Base-by-base conservation (phyloP, 2,329 filamentous ascomycete species). In the Apiospora rasikravindrae region DNA sequence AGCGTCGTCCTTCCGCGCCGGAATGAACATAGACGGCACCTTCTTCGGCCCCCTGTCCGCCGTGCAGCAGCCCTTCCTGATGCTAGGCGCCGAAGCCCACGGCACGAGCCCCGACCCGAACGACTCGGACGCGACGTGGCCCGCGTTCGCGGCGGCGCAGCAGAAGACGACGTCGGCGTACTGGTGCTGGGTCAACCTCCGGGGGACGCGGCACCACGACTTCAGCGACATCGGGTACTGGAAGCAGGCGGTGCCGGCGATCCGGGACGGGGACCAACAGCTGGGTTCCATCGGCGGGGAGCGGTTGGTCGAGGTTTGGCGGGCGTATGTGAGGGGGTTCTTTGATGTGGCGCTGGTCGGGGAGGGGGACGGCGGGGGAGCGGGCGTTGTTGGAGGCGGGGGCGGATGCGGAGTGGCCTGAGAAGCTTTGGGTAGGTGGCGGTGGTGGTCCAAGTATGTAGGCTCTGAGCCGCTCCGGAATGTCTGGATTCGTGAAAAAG, bases 191-290 rank as follows among this genome's bases (percentile, higher is more conserved):
- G 24, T 78, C 5, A 70, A 71, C 37, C 49, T 78, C 5, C 75
- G 73, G 13, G 77, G 74, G 1, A 71, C 75, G n/a, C 69, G 66
- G 33, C 76, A 79, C 33, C 70, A 53, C 5, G 76, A 78, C 47
- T 78, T 78, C 69, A 76, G 73, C 68, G 77, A 78, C 51, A 66
- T 73, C 22, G 73, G 75, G 1, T 77, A 77, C 53, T 79, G 75
- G 76, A 77, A 75, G 61, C 29, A 51, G 33, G 29, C 37, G 29
- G 64, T 69, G 42, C 42, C 61, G 2, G 44, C 3, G 1, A 4
- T 53, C 22, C n/a, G 1, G 4, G 51, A 44, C 2, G 2, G 5
- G 10, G 51, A 44, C 2, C 2, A 2, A 7, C n/a, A 19, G 8
- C 22, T 67, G 19, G 70, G 70, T 5, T 19, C 70, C n/a, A 68